A percentile compares a stretch with the other conserved stretches of the same genome.
Conservation (phyloP, 768 basidiomycete genomes). For the Boletus reticuloceps region DNA sequence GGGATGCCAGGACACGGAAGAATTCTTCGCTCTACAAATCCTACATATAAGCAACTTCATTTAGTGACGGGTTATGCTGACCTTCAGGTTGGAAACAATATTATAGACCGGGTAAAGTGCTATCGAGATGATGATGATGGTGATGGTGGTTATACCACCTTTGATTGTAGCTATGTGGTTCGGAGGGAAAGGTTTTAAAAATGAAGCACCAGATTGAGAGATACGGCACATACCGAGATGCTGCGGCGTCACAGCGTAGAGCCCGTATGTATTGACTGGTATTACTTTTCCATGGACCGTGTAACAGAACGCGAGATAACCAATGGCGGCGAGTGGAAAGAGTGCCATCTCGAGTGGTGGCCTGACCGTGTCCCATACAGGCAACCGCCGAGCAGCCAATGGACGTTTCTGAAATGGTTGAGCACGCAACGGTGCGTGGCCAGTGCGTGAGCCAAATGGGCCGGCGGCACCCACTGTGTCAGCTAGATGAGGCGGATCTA, state of each 20-base stretch:
- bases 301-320: constrained; percentile 30
- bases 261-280: constrained; percentile 24
- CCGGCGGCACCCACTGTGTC: not conserved
- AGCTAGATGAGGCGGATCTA: not conserved
- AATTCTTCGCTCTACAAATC: constrained; percentile 26
- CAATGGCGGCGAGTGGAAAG: constrained; percentile 27
- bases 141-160: constrained; percentile 28
- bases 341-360: constrained; percentile 16
- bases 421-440: constrained; percentile 5
- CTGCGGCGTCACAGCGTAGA: constrained; percentile 18
- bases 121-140: constrained; percentile 28
- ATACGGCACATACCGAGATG: constrained; percentile 16
- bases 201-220: not conserved
- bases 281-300: constrained; percentile 20
- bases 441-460: not conserved
- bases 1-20: constrained; percentile 21
- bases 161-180: constrained; percentile 23
- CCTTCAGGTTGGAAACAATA: constrained; percentile 19
- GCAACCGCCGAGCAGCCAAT: not conserved
- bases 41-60: not conserved
- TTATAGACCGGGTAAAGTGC: constrained; percentile 23
- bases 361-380: constrained; percentile 8
- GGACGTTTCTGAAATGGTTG: not conserved
- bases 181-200: not conserved
- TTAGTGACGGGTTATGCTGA: not conserved